phyloP scores from a whole-genome alignment of 441 rosid genomes.

The Viola pubescens region DNA sequence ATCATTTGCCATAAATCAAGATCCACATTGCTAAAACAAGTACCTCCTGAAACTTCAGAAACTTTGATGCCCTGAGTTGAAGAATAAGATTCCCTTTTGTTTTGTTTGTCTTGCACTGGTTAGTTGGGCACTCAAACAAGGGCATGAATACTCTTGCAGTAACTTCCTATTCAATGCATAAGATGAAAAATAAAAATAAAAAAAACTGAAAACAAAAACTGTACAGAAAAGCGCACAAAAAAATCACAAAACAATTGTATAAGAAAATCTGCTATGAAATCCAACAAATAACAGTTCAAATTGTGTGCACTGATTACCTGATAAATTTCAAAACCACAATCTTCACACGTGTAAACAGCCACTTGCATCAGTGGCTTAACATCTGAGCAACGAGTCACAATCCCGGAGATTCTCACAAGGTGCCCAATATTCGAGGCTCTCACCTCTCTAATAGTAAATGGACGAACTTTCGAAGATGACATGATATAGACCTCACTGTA shows the following conservation, averaged over 20 bases:
- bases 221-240: not conserved
- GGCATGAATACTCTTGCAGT: conserved; percentile 97
- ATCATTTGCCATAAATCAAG: conserved; percentile 2
- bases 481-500: conserved; percentile 79
- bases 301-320: conserved; percentile 43
- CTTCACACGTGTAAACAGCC: conserved; percentile 97
- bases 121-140: conserved; percentile 75
- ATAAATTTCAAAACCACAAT: conserved; percentile 95
- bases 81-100: conserved; percentile 81
- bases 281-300: not conserved
- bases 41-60: conserved; percentile 98
- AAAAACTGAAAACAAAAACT: not conserved
- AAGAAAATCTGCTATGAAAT: not conserved
- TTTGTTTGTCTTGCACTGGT: conserved; percentile 56
- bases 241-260: not conserved
- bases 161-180: conserved; percentile 58
- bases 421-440: conserved; percentile 92
- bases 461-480: conserved; percentile 75
- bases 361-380: conserved; percentile 98
- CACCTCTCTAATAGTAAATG: conserved; percentile 89
- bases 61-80: conserved; percentile 98
- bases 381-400: conserved; percentile 96
- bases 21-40: conserved; percentile 7
- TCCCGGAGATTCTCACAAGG: conserved; percentile 86
- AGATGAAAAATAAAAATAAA: conserved; percentile 12